phyloP scores from a whole-genome alignment of 495 filamentous ascomycete species.

The Lasiosphaeris hirsuta region DNA sequence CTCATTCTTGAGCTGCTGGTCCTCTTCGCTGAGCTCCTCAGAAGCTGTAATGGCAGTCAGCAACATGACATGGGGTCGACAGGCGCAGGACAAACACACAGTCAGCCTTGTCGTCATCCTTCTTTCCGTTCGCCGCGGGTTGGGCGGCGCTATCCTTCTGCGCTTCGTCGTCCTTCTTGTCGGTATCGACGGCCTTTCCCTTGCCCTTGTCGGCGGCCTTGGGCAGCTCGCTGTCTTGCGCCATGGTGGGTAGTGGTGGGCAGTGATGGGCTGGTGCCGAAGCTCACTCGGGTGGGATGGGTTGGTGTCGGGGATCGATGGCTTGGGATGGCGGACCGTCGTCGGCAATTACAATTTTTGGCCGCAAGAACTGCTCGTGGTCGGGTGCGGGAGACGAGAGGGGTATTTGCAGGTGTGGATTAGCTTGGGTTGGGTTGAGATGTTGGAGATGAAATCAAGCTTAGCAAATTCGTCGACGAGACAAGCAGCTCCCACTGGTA shows the following conservation, averaged over 20 bases:
- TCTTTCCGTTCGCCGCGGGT: constrained; percentile 68
- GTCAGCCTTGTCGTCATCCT: constrained; percentile 58
- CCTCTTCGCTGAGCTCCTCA: constrained; percentile 93
- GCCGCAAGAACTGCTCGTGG: neutral
- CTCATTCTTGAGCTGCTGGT: constrained; percentile 95
- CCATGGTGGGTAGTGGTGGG: constrained; percentile 56
- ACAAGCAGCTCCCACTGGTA: constrained; percentile 32
- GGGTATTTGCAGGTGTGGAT: constrained; percentile 2
- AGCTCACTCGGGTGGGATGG: neutral
- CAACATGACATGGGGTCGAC: neutral
- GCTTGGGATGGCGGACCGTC: neutral
- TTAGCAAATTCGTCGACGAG: constrained; percentile 23
- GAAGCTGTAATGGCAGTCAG: constrained; percentile 33
- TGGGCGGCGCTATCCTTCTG: constrained; percentile 67
- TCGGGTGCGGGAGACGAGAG: neutral
- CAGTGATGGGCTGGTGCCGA: constrained; percentile 8
- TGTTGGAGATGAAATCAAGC: constrained; percentile 25
- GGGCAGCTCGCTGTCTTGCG: constrained; percentile 83
- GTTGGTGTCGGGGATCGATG: neutral
- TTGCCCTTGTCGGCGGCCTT: constrained; percentile 91
- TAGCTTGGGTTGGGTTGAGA: neutral
- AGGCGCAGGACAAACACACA: constrained; percentile 30
- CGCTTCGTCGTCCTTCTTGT: constrained; percentile 61
- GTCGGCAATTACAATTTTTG: neutral
- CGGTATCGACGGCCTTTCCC: constrained; percentile 72